Evolutionary conservation across 352 stramenopile species (phyloP).

Genomic region (Peronospora destructor): DNA sequence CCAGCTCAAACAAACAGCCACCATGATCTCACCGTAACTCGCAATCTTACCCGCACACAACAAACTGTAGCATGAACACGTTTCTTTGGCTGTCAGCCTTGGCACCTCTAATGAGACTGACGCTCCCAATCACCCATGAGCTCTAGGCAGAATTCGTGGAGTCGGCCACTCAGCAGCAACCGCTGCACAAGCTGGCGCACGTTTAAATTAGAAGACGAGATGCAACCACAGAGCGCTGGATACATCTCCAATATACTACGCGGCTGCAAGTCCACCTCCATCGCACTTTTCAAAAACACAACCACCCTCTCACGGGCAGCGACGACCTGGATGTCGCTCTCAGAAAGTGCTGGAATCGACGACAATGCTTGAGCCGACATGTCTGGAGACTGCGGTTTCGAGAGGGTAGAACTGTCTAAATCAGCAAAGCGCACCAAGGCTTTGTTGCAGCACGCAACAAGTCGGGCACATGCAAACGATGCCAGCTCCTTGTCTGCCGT

Average conservation of each 20-base stretch:
- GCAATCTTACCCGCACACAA: not conserved
- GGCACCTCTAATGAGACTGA: conserved; percentile 19
- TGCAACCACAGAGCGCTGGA: conserved; percentile 66
- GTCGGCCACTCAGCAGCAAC: conserved; percentile 43
- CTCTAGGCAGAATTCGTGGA: conserved; percentile 52
- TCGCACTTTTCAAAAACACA: conserved; percentile 50
- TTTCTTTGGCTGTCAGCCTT: not conserved
- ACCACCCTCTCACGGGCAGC: conserved; percentile 58
- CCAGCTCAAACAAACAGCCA: not conserved
- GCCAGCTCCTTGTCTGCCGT: conserved; percentile 42
- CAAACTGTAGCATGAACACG: conserved; percentile 6
- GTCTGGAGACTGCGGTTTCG: conserved; percentile 5
- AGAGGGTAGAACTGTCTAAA: conserved; percentile 26
- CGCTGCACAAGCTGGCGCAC: conserved; percentile 65
- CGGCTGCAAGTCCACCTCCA: conserved; percentile 46
- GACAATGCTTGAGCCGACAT: conserved; percentile 2
- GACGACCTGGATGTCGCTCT: conserved; percentile 12
- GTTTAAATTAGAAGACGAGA: conserved; percentile 54
- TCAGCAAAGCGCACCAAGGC: conserved; percentile 42
- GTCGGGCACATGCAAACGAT: conserved; percentile 35
- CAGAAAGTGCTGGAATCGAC: conserved; percentile 3
- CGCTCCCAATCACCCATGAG: conserved; percentile 32
- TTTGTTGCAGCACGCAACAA: conserved; percentile 56
- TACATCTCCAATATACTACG: conserved; percentile 70
- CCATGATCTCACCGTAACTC: not conserved